These are phyloP conservation scores for Avena sativa DNA, from an alignment of 176 grass and related monocot genomes.

Conservation along the genomic window DNA sequence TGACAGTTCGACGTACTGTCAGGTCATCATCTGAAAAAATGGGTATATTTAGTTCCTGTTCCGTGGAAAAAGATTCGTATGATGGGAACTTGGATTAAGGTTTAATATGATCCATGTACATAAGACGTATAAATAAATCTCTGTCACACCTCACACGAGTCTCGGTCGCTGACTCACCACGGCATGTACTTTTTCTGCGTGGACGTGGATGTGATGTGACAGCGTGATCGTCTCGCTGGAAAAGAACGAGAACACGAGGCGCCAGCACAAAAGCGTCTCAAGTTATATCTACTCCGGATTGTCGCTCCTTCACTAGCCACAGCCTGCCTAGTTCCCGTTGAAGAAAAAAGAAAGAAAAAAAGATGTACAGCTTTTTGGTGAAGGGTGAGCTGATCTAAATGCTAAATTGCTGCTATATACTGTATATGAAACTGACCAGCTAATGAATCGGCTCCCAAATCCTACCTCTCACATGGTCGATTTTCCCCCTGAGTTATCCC, in stretches of 20 bases:
- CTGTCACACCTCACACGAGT: background rate
- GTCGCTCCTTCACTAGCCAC: background rate
- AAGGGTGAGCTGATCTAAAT: too few species aligned
- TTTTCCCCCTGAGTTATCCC: background rate
- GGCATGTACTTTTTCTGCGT: background rate
- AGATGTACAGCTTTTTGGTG: too few species aligned
- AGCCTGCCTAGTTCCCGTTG: background rate
- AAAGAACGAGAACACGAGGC: slow-evolving; percentile 10
- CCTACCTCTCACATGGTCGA: background rate
- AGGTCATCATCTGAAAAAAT: background rate
- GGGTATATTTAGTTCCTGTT: background rate
- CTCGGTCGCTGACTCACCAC: background rate
- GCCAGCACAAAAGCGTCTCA: background rate
- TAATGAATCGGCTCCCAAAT: background rate
- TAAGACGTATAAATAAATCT: background rate
- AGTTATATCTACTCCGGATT: background rate
- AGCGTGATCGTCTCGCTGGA: background rate
- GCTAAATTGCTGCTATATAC: background rate
- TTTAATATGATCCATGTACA: background rate
- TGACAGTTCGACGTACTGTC: background rate
- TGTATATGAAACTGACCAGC: background rate
- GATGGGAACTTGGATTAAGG: background rate
- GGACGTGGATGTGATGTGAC: background rate
- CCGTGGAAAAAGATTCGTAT: background rate
- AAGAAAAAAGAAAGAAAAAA: background rate